Evolutionary conservation across 2,329 filamentous ascomycete genomes (phyloP).

Genomic region (Byssochlamys sp.): DNA sequence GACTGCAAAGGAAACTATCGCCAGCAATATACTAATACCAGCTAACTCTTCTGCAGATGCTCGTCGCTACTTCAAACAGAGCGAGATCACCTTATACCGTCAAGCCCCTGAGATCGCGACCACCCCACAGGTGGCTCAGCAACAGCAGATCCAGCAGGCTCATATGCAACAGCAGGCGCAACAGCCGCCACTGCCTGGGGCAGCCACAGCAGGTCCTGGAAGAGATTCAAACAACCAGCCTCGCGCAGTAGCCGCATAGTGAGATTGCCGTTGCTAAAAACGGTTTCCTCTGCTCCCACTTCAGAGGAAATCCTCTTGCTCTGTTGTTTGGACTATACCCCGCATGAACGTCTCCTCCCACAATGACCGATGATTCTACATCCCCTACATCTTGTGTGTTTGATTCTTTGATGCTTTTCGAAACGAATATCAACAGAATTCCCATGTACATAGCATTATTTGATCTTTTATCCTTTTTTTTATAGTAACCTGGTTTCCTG

Average conservation of each 20-base stretch:
- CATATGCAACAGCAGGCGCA: conserved; percentile 20
- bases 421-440: background rate
- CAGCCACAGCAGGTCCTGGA: conserved; percentile 24
- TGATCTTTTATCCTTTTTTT: background rate
- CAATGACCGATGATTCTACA: background rate
- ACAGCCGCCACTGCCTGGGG: conserved; percentile 27
- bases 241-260: background rate
- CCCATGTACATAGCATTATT: background rate
- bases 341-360: conserved; percentile 2
- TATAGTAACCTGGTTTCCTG: background rate
- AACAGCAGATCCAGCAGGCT: conserved; percentile 29
- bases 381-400: background rate
- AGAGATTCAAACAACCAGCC: conserved; percentile 9
- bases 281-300: conserved; percentile 1
- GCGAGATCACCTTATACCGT: conserved; percentile 91
- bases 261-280: conserved; percentile 3
- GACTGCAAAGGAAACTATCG: background rate
- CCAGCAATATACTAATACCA: conserved; percentile 12
- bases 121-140: conserved; percentile 31
- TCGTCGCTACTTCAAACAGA: conserved; percentile 96
- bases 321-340: conserved; percentile 8
- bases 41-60: conserved; percentile 54
- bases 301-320: conserved; percentile 4
- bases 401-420: background rate
- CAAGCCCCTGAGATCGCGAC: conserved; percentile 48